Conservation (phyloP, 83 land plant species). For the Diphasiastrum complanatum region DNA sequence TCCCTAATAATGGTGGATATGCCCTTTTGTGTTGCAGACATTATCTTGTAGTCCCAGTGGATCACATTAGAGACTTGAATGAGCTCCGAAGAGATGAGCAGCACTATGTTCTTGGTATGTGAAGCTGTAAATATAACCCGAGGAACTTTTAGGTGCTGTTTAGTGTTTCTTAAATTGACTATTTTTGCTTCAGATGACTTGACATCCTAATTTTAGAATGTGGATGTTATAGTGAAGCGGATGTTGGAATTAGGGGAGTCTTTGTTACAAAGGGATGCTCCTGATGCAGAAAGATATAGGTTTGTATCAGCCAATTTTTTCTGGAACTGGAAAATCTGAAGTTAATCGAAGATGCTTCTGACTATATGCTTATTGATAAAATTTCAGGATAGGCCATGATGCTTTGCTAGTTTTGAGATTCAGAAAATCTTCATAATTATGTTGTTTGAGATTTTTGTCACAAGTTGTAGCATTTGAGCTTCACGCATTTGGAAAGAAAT, state of each 20-base stretch:
- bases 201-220: neutral
- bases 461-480: too few relatives aligned
- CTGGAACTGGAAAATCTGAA: too few relatives aligned
- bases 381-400: too few relatives aligned
- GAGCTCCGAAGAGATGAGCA: conserved; percentile 50
- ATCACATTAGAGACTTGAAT: conserved; percentile 62
- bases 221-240: conserved; percentile 49
- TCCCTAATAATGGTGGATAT: neutral
- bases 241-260: conserved; percentile 65
- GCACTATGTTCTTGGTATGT: conserved; percentile 58
- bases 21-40: conserved; percentile 49
- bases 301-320: too few relatives aligned
- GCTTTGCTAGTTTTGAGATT: too few relatives aligned
- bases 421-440: too few relatives aligned
- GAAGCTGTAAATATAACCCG: neutral
- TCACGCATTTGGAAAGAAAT: too few relatives aligned
- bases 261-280: conserved; percentile 62
- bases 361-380: too few relatives aligned
- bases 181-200: neutral
- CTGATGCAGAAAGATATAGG: conserved; percentile 45
- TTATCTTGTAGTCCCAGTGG: conserved; percentile 73
- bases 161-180: neutral
- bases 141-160: neutral
- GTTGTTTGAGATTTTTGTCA: too few relatives aligned
- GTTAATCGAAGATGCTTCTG: too few relatives aligned